phyloP scores from a whole-genome alignment of 83 land plant species.

The Picea engelmannii region DNA sequence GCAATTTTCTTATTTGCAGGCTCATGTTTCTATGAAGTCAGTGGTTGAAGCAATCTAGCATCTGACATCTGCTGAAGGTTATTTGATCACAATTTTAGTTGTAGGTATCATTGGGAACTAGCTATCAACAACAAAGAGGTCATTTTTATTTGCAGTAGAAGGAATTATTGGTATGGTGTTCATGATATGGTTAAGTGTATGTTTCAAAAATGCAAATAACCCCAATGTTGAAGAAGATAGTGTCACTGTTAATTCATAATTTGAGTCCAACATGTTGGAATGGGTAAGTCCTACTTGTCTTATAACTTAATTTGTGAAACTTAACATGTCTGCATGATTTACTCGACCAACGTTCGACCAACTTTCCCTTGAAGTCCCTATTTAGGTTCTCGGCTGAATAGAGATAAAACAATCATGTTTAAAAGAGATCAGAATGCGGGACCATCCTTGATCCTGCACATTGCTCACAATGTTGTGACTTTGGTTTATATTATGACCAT shows the following conservation, averaged over 20 bases:
- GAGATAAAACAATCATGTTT: too few species aligned
- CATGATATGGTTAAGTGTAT: slow-evolving; percentile 28
- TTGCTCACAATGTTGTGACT: too few species aligned
- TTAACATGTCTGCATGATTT: too few species aligned
- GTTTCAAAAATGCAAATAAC: slow-evolving; percentile 20
- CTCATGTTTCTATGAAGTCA: slow-evolving; percentile 39
- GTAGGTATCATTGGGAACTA: slow-evolving; percentile 33
- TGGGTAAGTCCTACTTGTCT: too few species aligned
- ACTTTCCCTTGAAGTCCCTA: too few species aligned
- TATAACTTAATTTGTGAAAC: too few species aligned
- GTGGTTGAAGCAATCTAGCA: slow-evolving; percentile 37
- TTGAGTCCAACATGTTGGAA: neutral
- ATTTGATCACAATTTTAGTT: slow-evolving; percentile 29
- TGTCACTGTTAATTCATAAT: neutral
- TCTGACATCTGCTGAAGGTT: slow-evolving; percentile 35
- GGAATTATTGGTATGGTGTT: slow-evolving; percentile 30
- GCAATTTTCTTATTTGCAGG: slow-evolving; percentile 46
- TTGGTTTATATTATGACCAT: too few species aligned
- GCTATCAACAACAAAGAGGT: slow-evolving; percentile 34
- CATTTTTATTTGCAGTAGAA: slow-evolving; percentile 30
- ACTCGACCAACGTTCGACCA: too few species aligned
- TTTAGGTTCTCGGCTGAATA: too few species aligned
- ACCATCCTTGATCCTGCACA: too few species aligned
- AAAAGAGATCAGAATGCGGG: too few species aligned
- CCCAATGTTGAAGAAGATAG: neutral